Conservation (phyloP, 768 basidiomycete genomes). For the Phanerochaete carnosa region DNA sequence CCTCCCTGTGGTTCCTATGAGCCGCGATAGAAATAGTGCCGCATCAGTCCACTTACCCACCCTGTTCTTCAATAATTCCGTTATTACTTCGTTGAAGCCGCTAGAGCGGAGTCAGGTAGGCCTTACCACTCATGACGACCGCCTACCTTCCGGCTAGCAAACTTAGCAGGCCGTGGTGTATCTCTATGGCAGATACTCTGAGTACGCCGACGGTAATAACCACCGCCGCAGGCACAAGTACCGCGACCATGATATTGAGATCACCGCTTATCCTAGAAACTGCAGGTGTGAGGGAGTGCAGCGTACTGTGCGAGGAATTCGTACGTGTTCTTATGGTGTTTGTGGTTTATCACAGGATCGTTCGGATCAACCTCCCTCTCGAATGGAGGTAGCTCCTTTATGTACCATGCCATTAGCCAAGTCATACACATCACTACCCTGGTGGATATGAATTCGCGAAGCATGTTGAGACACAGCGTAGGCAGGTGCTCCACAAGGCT, state of each 20-base stretch:
- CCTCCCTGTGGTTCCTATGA: conserved; percentile 29
- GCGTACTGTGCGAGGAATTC: neutral
- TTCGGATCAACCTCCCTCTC: conserved; percentile 46
- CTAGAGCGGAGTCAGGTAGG: conserved; percentile 22
- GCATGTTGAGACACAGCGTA: conserved; percentile 21
- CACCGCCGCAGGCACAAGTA: conserved; percentile 42
- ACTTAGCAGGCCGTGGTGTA: conserved; percentile 60
- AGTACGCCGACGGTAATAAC: conserved; percentile 35
- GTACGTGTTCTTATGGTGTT: conserved; percentile 48
- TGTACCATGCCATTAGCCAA: conserved; percentile 40
- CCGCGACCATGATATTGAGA: conserved; percentile 44
- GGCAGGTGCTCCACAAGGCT: neutral
- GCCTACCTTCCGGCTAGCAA: conserved; percentile 37
- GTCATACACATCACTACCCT: conserved; percentile 31
- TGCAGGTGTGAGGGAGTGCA: conserved; percentile 19
- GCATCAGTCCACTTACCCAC: conserved; percentile 41
- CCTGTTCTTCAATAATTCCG: conserved; percentile 51
- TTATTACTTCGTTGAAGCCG: conserved; percentile 45
- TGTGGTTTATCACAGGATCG: conserved; percentile 53
- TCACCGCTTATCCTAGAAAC: conserved; percentile 48
- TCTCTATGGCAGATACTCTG: conserved; percentile 43
- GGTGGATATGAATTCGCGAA: conserved; percentile 12
- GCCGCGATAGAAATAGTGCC: neutral
- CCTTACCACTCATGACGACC: neutral
- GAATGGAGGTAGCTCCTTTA: conserved; percentile 35